phyloP scores from a whole-genome alignment of 305 asterid genomes.

The Coffea humblotiana region DNA sequence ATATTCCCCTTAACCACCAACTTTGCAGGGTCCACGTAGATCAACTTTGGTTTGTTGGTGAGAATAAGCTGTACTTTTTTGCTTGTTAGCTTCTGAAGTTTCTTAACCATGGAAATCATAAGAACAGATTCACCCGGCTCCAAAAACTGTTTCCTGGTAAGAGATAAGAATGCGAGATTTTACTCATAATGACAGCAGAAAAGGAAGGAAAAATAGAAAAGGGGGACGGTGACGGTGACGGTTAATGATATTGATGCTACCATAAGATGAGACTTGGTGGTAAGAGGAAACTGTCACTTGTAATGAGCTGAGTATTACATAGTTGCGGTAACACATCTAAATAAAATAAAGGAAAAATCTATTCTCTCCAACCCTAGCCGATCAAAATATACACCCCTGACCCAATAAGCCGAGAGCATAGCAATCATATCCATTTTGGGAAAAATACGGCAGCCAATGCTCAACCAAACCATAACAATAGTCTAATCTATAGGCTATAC shows the following conservation, averaged over 20 bases:
- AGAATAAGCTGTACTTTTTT: conserved; percentile 99
- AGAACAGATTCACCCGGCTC: conserved; percentile 97
- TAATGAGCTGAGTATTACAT: too few species aligned
- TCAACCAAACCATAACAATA: background rate
- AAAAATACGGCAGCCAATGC: too few species aligned
- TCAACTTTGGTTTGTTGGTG: conserved; percentile 87
- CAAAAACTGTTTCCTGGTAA: conserved; percentile 88
- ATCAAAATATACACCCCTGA: background rate
- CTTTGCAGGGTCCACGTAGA: conserved; percentile 90
- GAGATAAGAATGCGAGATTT: conserved; percentile 12
- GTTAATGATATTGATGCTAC: too few species aligned
- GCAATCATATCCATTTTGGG: too few species aligned
- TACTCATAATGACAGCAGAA: background rate
- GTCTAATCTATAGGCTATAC: background rate
- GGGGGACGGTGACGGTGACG: too few species aligned
- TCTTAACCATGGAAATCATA: conserved; percentile 97
- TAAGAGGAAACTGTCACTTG: too few species aligned
- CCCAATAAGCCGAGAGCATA: too few species aligned
- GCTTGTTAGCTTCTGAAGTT: conserved; percentile 80
- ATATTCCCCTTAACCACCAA: conserved; percentile 77
- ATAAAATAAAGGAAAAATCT: too few species aligned
- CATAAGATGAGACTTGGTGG: too few species aligned
- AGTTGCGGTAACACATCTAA: too few species aligned
- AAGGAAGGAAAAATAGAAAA: background rate
- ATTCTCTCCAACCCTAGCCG: background rate